A percentile compares a stretch with the other conserved stretches of the same genome.
Evolutionary conservation across 2,329 filamentous ascomycete genomes (phyloP).

Genomic region (Thielaviopsis populi): DNA sequence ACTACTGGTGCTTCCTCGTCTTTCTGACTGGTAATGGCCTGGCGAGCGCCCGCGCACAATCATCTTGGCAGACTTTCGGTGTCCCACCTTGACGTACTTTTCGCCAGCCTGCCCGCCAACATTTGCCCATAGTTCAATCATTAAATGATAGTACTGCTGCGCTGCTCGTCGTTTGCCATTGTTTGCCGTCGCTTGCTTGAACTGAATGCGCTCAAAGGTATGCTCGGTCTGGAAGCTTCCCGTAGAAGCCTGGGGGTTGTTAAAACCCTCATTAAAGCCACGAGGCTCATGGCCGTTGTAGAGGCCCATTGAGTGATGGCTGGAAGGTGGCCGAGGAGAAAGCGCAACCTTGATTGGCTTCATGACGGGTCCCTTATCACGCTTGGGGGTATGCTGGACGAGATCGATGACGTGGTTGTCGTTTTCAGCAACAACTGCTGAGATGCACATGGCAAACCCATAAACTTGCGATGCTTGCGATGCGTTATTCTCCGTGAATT

Average conservation of each 20-base stretch:
- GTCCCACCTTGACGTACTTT: constrained; percentile 55
- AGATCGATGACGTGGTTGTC: constrained; percentile 65
- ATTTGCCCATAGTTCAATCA: constrained; percentile 69
- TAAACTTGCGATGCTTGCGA: constrained; percentile 49
- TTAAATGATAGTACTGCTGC: constrained; percentile 85
- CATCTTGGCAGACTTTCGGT: constrained; percentile 61
- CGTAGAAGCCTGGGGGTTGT: constrained; percentile 21
- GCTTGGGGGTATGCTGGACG: constrained; percentile 81
- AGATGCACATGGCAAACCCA: constrained; percentile 70
- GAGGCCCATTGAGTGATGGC: constrained; percentile 32
- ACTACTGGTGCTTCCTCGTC: constrained; percentile 53
- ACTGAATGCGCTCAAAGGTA: constrained; percentile 79
- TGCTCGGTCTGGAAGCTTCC: constrained; percentile 35
- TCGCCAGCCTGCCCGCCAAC: constrained; percentile 36
- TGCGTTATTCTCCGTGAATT: constrained; percentile 36
- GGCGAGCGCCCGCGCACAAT: constrained; percentile 76
- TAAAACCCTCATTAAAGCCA: constrained; percentile 19
- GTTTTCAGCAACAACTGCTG: constrained; percentile 64
- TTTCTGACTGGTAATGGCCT: constrained; percentile 61
- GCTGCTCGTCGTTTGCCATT: constrained; percentile 82
- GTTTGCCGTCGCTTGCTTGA: constrained; percentile 86
- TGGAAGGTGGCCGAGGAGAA: constrained; percentile 46
- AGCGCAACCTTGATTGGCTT: constrained; percentile 57
- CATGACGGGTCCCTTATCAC: constrained; percentile 71
- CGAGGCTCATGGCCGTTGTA: constrained; percentile 27